Conservation (phyloP, 2,329 filamentous ascomycete genomes). For the Tolypocladium sp. region DNA sequence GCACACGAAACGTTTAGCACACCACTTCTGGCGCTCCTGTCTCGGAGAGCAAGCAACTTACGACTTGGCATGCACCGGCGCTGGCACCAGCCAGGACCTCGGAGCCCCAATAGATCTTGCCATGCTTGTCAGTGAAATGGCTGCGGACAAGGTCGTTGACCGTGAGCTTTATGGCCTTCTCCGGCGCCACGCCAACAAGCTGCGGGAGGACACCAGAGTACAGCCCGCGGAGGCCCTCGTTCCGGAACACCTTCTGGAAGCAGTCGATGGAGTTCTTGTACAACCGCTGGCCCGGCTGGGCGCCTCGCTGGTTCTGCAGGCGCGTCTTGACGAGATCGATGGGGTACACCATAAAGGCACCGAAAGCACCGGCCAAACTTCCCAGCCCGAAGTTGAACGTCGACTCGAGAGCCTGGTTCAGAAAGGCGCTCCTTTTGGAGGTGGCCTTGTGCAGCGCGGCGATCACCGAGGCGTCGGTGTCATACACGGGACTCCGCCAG, state of each 20-base stretch:
- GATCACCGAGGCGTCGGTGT: conserved; percentile 33
- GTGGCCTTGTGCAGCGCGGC: conserved; percentile 25
- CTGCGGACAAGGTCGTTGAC: conserved; percentile 89
- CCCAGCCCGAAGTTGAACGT: conserved; percentile 86
- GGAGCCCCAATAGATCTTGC: conserved; percentile 58
- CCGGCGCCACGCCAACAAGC: conserved; percentile 93
- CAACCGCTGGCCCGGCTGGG: conserved; percentile 71
- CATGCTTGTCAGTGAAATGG: conserved; percentile 66
- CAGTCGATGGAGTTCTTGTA: conserved; percentile 99
- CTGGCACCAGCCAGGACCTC: conserved; percentile 84
- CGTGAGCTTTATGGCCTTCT: conserved; percentile 98
- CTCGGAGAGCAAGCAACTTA: conserved; percentile 34
- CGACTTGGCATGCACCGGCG: conserved; percentile 92
- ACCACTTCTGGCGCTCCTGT: background rate
- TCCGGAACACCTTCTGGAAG: conserved; percentile 82
- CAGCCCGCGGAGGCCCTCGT: conserved; percentile 81
- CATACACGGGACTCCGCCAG: conserved; percentile 61
- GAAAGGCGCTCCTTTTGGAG: conserved; percentile 25
- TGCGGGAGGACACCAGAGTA: conserved; percentile 95
- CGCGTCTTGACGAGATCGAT: conserved; percentile 98
- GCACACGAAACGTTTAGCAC: background rate
- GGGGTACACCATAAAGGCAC: conserved; percentile 98
- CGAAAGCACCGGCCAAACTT: conserved; percentile 87
- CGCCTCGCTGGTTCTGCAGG: conserved; percentile 91
- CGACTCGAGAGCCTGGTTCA: conserved; percentile 57